phyloP scores from a whole-genome alignment of 805 yeast genomes.

The Brettanomyces anomalus region DNA sequence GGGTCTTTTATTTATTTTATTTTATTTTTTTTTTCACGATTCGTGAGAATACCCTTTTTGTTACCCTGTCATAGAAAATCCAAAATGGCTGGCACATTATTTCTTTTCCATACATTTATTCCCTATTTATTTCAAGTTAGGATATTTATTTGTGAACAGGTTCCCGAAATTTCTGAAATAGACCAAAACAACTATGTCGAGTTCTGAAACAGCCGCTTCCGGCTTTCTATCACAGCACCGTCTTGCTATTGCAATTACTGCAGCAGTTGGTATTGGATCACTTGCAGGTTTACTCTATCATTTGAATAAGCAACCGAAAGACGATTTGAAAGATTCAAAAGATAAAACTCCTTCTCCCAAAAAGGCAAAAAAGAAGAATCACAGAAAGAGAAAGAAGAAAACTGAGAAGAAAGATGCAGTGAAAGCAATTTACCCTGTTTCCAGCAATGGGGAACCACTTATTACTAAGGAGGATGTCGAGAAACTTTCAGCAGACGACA shows the following conservation, averaged over 20 bases:
- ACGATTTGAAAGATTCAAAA: constrained; percentile 3
- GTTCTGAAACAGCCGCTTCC: constrained; percentile 9
- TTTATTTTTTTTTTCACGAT: too few relatives aligned
- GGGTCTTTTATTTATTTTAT: too few relatives aligned
- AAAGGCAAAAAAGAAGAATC: constrained; percentile 28
- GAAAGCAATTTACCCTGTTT: constrained; percentile 37
- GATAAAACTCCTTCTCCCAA: constrained; percentile 11
- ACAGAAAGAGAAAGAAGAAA: not conserved
- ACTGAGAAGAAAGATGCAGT: not conserved
- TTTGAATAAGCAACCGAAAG: constrained; percentile 22
- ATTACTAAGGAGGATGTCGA: constrained; percentile 38
- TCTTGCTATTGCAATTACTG: constrained; percentile 39
- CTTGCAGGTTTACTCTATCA: constrained; percentile 39
- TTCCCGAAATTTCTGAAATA: too few relatives aligned
- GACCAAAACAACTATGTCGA: not conserved
- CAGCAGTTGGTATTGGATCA: constrained; percentile 43
- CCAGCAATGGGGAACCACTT: constrained; percentile 48
- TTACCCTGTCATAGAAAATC: too few relatives aligned
- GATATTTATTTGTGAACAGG: too few relatives aligned
- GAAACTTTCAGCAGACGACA: constrained; percentile 39
- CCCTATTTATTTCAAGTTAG: too few relatives aligned
- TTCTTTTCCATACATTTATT: too few relatives aligned
- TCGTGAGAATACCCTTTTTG: too few relatives aligned
- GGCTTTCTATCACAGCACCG: constrained; percentile 41
- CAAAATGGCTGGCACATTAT: too few relatives aligned